Evolutionary conservation across 1,284 basidiomycete genomes (phyloP), one percentile per base, ranked within the genome.

Genomic region (Ustilago xerochloae): DNA sequence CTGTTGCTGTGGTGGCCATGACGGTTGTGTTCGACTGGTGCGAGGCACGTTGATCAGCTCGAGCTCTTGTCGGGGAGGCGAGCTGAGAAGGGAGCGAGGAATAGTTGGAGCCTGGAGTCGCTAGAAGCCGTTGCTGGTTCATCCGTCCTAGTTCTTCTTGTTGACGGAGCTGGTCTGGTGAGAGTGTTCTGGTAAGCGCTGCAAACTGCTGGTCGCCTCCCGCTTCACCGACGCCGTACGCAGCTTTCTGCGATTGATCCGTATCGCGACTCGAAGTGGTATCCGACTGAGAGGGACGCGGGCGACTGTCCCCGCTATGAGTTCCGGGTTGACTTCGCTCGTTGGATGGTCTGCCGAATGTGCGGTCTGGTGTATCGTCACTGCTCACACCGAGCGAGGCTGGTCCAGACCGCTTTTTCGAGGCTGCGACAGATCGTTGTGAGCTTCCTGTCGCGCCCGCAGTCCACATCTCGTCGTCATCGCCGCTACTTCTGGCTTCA

Each of bases 141-240:
- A 67, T 67, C 10, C 58, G 43, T 10, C 32, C 58, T 6, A 62
- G 52, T 45, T 67, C 65, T 33, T 62, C 35, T 38, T 62, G 58
- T 32, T 67, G 59, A 4, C 33, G 54, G 5, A 35, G 48, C 32
- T 67, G 65, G 5, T 53, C 43, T 4, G 59, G 45, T 6, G 39
- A 47, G 29, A 57, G 65, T 16, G 54, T 67, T 4, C 59, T 43
- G 2, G 46, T 54, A 4, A 62, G 28, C 4, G 50, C 35, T 6
- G 43, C 24, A 32, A 67, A 58, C 18, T 62, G 57, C 7, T 67
- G 33, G 9, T 51, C 36, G 13, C 65, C 54, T 24, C 65, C 59
- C 29, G 59, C 59, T 20, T 67, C 65, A 43, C 65, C 65, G 2
- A 67, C 59, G 38, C 65, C 65, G 16, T 67, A 67, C 2, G 41